phyloP scores from a whole-genome alignment of 805 yeast genomes.

The Maudiozyma turicensis region DNA sequence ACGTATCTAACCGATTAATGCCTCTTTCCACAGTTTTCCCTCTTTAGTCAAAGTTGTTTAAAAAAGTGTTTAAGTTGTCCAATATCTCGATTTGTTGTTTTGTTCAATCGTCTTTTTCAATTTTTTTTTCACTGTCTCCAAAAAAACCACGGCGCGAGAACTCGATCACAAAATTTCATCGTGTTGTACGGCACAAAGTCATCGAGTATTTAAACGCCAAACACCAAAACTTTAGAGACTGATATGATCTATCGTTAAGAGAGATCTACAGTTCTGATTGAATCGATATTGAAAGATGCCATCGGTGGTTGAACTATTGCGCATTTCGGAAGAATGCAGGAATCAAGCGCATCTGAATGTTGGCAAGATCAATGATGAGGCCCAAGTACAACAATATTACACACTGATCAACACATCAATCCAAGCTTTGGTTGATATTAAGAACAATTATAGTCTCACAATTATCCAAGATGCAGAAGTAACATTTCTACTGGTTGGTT shows the following conservation, averaged over 20 bases:
- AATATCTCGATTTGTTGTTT: too few relatives aligned
- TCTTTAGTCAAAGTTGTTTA: too few relatives aligned
- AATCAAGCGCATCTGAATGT: slow-evolving; percentile 15
- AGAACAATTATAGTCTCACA: slow-evolving; percentile 11
- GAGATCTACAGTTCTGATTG: too few relatives aligned
- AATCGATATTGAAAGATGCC: not conserved
- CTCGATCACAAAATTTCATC: not conserved
- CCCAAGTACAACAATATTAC: slow-evolving; percentile 26
- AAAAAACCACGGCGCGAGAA: too few relatives aligned
- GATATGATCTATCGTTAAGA: too few relatives aligned
- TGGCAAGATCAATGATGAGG: slow-evolving; percentile 10
- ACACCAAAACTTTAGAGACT: too few relatives aligned
- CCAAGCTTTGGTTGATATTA: slow-evolving; percentile 12
- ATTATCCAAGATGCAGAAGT: slow-evolving; percentile 21
- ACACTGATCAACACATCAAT: slow-evolving; percentile 26
- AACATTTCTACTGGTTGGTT: slow-evolving; percentile 18
- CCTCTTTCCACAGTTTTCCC: too few relatives aligned
- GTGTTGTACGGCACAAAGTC: not conserved
- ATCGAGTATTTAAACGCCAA: not conserved
- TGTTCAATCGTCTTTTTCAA: too few relatives aligned
- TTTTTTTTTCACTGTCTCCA: too few relatives aligned
- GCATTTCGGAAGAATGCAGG: slow-evolving; percentile 19
- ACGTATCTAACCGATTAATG: too few relatives aligned
- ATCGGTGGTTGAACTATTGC: not conserved
- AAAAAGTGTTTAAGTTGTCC: too few relatives aligned